A percentile compares a stretch with the other conserved stretches of the same genome.
These are phyloP conservation scores for Helianthus tuberosus DNA, from an alignment of 129 eudicot genomes.

Conservation along the genomic window DNA sequence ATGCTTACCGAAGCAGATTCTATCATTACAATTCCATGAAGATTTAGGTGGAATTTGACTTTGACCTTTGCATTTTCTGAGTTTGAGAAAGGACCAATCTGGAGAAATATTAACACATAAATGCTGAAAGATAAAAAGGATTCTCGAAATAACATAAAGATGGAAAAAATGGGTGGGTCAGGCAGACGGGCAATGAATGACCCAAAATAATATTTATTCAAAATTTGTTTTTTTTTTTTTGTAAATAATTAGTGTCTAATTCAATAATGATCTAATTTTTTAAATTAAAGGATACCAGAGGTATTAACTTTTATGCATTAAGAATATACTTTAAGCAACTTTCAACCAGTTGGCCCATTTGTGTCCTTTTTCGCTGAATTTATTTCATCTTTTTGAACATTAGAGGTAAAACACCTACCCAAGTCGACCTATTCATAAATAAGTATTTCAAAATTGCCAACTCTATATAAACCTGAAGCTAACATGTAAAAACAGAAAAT, in stretches of 20 bases:
- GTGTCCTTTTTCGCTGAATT: background rate
- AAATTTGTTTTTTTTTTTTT: background rate
- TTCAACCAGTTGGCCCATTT: background rate
- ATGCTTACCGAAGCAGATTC: slow-evolving; percentile 80
- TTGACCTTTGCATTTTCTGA: slow-evolving; percentile 57
- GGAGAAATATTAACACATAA: slow-evolving; percentile 15
- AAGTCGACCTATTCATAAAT: background rate
- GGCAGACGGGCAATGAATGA: background rate
- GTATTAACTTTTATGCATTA: background rate
- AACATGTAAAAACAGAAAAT: slow-evolving; percentile 12
- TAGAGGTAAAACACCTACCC: slow-evolving; percentile 2
- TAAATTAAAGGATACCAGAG: background rate
- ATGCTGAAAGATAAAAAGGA: background rate
- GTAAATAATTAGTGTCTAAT: slow-evolving; percentile 6
- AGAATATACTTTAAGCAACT: background rate
- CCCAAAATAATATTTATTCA: background rate
- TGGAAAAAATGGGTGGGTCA: background rate
- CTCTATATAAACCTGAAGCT: slow-evolving; percentile 6
- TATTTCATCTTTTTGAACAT: background rate
- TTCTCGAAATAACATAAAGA: background rate
- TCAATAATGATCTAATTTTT: background rate
- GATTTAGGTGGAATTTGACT: slow-evolving; percentile 68
- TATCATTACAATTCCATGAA: slow-evolving; percentile 73
- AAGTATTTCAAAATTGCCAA: background rate
- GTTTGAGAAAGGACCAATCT: slow-evolving; percentile 82